Base-by-base conservation (phyloP, 2,329 filamentous ascomycete species). In the Chalaropsis thielavioides region DNA sequence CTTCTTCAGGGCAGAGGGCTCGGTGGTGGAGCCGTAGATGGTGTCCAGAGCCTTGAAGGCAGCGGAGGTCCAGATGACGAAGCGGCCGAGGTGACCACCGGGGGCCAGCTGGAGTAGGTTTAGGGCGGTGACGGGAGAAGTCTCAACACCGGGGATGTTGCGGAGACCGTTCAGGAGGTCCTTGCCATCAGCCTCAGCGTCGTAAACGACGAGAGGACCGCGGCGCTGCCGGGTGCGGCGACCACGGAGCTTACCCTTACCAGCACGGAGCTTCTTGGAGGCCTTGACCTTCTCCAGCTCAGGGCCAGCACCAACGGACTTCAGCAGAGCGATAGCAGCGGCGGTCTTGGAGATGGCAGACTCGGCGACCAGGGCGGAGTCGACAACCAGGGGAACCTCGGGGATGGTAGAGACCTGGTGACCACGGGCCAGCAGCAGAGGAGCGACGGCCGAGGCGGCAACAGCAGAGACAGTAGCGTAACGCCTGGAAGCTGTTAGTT, bases 101-200 rank as follows among this genome's bases (percentile, higher is more conserved):
- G 94, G 94, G 71, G 94, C 94, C 76, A 99, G 90, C 85, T 99
- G 94, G 78, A 99, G 90, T 75, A 97, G 92, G 86, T 97, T 96
- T 75, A 99, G 86, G 71, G 90, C 82, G 81, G 88, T 92, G 79
- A 96, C 92, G 72, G 92, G 87, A 75, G 84, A 92, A 71, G 91
- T 96, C 89, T 99, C 94, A 72, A 97, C 92, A 81, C 94, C 94
- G 75, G 94, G 86, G 75, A 99, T 89, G 88, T 99, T 99, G 84
- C 94, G 92, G 90, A 96, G 96, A 74, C 91, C 92, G 75, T 83
- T 85, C 76, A 92, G 83, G 72, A 99, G 86, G 77, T 95, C 89
- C 82, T 92, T 95, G 81, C 94, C 92, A 76, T 99, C 95, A 75
- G 87, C 84, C 78, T 92, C 89, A 73, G 92, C 88, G 83, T 95